These are phyloP conservation scores for Fusarium agapanthi DNA, from an alignment of 2,329 filamentous ascomycete genomes.

Conservation along the genomic window DNA sequence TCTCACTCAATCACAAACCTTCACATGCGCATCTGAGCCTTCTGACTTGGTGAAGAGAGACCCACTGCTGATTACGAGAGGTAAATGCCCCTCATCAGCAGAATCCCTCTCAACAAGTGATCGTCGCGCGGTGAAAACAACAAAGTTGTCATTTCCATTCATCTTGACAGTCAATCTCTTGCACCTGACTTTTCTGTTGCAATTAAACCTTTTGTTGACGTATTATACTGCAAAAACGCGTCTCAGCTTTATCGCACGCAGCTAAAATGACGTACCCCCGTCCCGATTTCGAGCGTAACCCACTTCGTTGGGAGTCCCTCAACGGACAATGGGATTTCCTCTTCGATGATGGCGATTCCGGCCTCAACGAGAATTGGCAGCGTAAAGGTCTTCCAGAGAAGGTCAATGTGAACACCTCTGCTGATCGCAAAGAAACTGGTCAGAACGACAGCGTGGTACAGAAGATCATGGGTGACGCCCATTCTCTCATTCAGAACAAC, in stretches of 20 bases:
- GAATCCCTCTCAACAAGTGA: conserved; percentile 4
- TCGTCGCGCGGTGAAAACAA: conserved; percentile 21
- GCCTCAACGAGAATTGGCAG: conserved; percentile 63
- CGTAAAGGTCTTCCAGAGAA: conserved; percentile 57
- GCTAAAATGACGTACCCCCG: conserved; percentile 62
- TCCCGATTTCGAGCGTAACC: conserved; percentile 68
- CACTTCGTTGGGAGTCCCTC: conserved; percentile 66
- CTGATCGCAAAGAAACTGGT: conserved; percentile 45
- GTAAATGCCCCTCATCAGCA: conserved; percentile 20
- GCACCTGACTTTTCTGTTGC: background rate
- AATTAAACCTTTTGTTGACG: background rate
- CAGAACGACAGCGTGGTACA: conserved; percentile 48
- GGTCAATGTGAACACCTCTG: conserved; percentile 43
- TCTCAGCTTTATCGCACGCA: background rate
- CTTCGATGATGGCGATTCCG: conserved; percentile 71
- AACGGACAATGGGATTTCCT: conserved; percentile 71
- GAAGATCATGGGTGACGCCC: conserved; percentile 59
- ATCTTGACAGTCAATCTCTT: background rate
- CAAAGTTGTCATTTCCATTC: conserved; percentile 1
- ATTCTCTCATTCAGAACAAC: conserved; percentile 58
- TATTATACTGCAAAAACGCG: background rate
- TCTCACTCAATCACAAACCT: conserved; percentile 24
- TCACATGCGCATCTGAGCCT: background rate
- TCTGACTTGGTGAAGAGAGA: conserved; percentile 20
- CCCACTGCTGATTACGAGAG: conserved; percentile 32